Conservation (phyloP, 148 eudicot species). For the Rhododendron ferrugineum region DNA sequence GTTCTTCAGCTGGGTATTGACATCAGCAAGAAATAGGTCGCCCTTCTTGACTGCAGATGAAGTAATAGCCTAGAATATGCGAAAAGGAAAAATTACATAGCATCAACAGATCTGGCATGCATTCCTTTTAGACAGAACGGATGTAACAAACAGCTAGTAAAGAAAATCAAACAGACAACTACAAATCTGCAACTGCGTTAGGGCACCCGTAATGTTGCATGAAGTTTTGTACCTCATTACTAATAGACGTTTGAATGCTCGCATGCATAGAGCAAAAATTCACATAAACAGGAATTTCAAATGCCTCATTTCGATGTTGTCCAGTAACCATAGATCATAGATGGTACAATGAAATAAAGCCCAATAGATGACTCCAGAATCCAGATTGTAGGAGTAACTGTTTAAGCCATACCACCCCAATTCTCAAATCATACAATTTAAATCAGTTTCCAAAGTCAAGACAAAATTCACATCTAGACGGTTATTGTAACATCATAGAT, state of each 20-base stretch:
- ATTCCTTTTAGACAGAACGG: background rate
- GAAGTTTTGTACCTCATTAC: background rate
- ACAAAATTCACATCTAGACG: background rate
- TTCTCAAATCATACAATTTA: background rate
- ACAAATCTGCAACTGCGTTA: background rate
- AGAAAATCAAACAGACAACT: background rate
- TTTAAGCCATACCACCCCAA: background rate
- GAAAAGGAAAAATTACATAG: background rate
- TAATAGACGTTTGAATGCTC: background rate
- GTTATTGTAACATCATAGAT: background rate
- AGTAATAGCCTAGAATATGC: slow-evolving; percentile 48
- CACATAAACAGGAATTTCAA: background rate
- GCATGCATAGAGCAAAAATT: background rate
- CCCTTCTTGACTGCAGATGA: slow-evolving; percentile 69
- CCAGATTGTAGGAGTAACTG: background rate
- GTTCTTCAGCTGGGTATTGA: slow-evolving; percentile 60
- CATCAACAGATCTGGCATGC: background rate
- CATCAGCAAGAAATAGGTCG: slow-evolving; percentile 62
- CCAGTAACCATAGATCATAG: background rate
- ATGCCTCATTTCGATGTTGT: background rate
- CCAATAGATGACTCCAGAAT: background rate
- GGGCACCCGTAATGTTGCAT: background rate
- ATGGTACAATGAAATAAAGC: background rate
- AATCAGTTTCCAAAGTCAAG: background rate
- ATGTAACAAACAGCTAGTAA: background rate